phyloP scores from a whole-genome alignment of 257 asterid species.

The Penstemon newberryi region DNA sequence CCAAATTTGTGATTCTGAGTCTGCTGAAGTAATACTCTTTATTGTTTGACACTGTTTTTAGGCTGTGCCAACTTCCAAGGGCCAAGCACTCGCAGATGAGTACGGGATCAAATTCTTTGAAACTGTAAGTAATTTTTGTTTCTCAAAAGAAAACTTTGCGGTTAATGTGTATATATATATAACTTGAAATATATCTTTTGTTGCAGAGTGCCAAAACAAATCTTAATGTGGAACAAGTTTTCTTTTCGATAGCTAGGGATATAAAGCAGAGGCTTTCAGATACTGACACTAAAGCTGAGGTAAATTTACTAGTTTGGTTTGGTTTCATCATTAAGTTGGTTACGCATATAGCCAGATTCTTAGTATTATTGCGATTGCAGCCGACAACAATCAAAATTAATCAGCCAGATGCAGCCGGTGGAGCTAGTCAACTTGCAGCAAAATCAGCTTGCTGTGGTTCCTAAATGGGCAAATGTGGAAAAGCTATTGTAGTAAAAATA shows the following conservation, averaged over 20 bases:
- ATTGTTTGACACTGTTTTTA: background rate
- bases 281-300: constrained; percentile 78
- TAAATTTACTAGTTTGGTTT: constrained; percentile 15
- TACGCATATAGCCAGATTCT: background rate
- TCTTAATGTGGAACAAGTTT: constrained; percentile 82
- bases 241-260: constrained; percentile 86
- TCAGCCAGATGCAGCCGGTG: constrained; percentile 52
- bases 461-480: constrained; percentile 22
- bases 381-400: constrained; percentile 68
- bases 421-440: constrained; percentile 51
- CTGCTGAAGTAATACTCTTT: constrained; percentile 1
- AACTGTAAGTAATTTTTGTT: constrained; percentile 13
- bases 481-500: constrained; percentile 33
- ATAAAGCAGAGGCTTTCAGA: constrained; percentile 83
- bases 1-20: constrained; percentile 1
- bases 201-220: constrained; percentile 86
- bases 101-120: constrained; percentile 30
- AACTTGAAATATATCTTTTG: constrained; percentile 12
- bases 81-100: constrained; percentile 27
- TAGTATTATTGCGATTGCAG: constrained; percentile 35
- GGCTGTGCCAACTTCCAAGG: constrained; percentile 23
- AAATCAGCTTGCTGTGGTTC: constrained; percentile 82
- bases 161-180: background rate
- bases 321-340: background rate
- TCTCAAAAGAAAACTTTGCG: background rate